These are phyloP conservation scores for Hypoxylon rubiginosum DNA, from an alignment of 2,329 filamentous ascomycete genomes.

Conservation along the genomic window DNA sequence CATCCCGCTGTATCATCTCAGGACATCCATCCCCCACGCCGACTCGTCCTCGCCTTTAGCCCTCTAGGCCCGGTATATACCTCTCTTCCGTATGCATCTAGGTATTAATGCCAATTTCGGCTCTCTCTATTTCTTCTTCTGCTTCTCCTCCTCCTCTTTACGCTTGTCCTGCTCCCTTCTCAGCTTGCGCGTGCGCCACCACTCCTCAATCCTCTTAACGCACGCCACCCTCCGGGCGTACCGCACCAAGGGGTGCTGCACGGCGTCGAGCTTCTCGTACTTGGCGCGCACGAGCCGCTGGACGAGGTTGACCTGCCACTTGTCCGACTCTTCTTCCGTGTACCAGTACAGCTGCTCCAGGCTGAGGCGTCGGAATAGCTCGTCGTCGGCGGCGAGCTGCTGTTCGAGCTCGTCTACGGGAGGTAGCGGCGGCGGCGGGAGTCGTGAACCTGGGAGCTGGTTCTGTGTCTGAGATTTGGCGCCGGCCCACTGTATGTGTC, in stretches of 20 bases:
- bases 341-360: slow-evolving; percentile 2
- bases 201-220: slow-evolving; percentile 9
- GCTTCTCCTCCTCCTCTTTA: neutral
- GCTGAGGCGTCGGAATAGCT: neutral
- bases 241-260: neutral
- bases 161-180: neutral
- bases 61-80: too few species aligned
- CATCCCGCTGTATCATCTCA: too few species aligned
- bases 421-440: neutral
- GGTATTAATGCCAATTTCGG: neutral
- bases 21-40: neutral
- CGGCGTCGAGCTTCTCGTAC: slow-evolving; percentile 13
- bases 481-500: neutral
- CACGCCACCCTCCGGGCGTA: neutral
- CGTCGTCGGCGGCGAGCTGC: neutral
- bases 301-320: slow-evolving; percentile 6
- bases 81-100: too few species aligned
- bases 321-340: neutral
- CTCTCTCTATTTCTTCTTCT: neutral
- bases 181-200: slow-evolving; percentile 7
- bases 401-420: neutral
- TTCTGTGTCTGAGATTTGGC: neutral
- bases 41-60: neutral
- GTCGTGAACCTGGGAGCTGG: too few species aligned
- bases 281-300: slow-evolving; percentile 6